A percentile compares a stretch with the other conserved stretches of the same genome.
Conservation (phyloP, 2,329 filamentous ascomycete genomes). For the Atkinsonella texensis region DNA sequence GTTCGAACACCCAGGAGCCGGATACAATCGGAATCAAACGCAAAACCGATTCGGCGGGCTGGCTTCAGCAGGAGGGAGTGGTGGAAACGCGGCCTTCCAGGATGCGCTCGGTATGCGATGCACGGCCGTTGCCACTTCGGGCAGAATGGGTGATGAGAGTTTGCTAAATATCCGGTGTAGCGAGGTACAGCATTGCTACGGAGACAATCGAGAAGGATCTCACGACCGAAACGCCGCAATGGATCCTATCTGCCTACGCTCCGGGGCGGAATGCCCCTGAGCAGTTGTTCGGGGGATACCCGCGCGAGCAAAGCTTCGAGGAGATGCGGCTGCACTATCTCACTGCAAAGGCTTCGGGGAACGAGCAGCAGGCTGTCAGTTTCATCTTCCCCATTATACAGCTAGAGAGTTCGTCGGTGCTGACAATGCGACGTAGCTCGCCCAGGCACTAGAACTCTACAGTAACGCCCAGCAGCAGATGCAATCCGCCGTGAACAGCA, state of each 20-base stretch:
- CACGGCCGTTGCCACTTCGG: not conserved
- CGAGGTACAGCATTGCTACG: slow-evolving; percentile 40
- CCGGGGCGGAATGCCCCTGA: slow-evolving; percentile 65
- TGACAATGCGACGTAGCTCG: slow-evolving; percentile 30
- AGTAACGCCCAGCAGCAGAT: slow-evolving; percentile 59
- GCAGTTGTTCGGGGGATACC: slow-evolving; percentile 70
- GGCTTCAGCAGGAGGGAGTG: slow-evolving; percentile 14
- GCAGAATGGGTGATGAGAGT: not conserved
- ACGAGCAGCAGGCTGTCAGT: slow-evolving; percentile 39
- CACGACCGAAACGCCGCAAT: slow-evolving; percentile 59
- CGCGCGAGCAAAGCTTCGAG: slow-evolving; percentile 77
- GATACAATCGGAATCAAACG: slow-evolving; percentile 20
- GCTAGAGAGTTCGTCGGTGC: not conserved
- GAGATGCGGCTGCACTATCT: slow-evolving; percentile 72
- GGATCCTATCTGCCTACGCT: slow-evolving; percentile 79
- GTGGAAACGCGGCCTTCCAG: slow-evolving; percentile 14
- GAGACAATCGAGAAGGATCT: slow-evolving; percentile 56
- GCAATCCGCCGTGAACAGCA: slow-evolving; percentile 53
- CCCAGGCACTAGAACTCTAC: slow-evolving; percentile 49
- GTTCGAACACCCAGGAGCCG: slow-evolving; percentile 39
- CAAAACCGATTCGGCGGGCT: slow-evolving; percentile 48
- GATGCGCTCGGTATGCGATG: slow-evolving; percentile 12
- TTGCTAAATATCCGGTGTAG: slow-evolving; percentile 8
- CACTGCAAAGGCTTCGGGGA: slow-evolving; percentile 45
- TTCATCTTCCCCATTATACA: not conserved